phyloP scores from a whole-genome alignment of 768 basidiomycete genomes.

The Lactarius evosmus region DNA sequence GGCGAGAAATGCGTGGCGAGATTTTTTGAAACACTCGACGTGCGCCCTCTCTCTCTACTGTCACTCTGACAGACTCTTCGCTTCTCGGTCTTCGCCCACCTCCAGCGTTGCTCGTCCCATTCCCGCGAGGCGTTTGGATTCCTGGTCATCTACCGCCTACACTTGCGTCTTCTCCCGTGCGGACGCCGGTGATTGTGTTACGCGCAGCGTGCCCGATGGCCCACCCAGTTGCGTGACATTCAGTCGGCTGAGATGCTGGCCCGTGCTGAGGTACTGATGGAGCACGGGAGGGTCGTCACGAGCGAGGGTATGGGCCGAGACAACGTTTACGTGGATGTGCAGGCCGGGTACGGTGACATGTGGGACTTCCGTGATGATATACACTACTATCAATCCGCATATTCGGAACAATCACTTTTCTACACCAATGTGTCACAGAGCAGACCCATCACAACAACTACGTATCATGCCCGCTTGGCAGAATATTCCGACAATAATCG shows the following conservation, averaged over 20 bases:
- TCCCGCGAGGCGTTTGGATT: no score
- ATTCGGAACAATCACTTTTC: not conserved
- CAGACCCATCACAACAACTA: not conserved
- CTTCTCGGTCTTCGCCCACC: no score
- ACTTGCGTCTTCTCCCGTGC: no score
- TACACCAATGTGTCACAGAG: not conserved
- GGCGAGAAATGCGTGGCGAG: not conserved
- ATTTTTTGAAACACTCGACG: constrained; percentile 74
- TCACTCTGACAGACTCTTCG: no score
- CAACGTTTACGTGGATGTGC: not conserved
- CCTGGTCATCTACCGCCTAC: no score
- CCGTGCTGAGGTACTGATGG: not conserved
- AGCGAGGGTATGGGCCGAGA: not conserved
- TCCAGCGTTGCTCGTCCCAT: no score
- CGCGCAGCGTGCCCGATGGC: no score
- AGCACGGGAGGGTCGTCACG: not conserved
- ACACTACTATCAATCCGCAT: not conserved
- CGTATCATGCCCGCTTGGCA: not conserved
- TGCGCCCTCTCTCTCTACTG: constrained; percentile 40
- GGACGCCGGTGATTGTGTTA: no score
- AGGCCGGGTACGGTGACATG: not conserved
- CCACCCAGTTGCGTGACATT: no score
- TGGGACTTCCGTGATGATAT: not conserved
- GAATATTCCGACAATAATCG: not conserved
- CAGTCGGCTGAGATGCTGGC: not conserved